Base-by-base conservation (phyloP, 2,329 filamentous ascomycete genomes). In the Aureobasidium sp. region DNA sequence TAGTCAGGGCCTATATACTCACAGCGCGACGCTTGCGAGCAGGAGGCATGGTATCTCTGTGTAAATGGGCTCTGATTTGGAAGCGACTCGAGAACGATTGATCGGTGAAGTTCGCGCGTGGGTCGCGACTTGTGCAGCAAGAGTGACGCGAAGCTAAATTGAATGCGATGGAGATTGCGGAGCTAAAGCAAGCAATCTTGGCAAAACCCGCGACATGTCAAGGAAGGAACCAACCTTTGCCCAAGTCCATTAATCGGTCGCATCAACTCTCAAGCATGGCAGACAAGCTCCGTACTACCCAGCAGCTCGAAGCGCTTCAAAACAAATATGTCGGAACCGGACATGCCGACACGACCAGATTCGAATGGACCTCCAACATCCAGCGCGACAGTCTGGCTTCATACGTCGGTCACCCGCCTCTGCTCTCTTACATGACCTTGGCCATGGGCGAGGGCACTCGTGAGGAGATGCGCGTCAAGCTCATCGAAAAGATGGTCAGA, bases 291-390 rank as follows among this genome's bases (percentile, higher is more conserved):
- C 92, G 94, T 73, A 94, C 91, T 10, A 90, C 96, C 69, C 94
- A 99, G 77, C 94, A 99, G 76, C 92, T 99, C 72, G 94, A 99
- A 77, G 88, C 91, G 66, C 89, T 97, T 21, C 94, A 99, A 77
- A 88, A 92, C 71, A 95, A 95, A 71, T 97, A 94, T 79, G 83
- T 99, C 70, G 94, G 94, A 68, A 97, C 94, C 4, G 94, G 94
- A 29, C 92, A 97, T 75, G 90, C 93, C 47, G 94, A 99, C 78
- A 97, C 93, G 14, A 96, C 91, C 30, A 95, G 91, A 75, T 94
- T 94, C 86, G 94, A 99, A 78, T 99, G 92, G 91, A 88, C 88
- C 55, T 92, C 89, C 63, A 99, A 97, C 78, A 93, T 97, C 72
- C 85, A 91, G 72, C 91, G 94, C 73, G 94, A 99, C 79, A 95